Conservation (phyloP, 2,329 filamentous ascomycete genomes). For the Amauroascus verrucosus region DNA sequence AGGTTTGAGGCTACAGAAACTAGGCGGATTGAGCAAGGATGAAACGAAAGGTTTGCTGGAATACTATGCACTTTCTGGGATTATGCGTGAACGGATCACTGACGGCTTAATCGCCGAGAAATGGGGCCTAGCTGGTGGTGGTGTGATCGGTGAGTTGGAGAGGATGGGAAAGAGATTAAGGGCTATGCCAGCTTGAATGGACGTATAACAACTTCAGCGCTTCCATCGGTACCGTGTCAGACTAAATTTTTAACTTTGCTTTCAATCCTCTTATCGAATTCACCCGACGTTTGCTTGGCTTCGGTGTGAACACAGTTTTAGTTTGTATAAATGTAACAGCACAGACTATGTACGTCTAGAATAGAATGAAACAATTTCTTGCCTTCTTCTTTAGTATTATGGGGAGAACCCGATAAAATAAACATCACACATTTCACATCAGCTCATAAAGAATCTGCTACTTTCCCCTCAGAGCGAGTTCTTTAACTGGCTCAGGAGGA, state of each 20-base stretch:
- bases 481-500: constrained; percentile 12
- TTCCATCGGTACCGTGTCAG: not conserved
- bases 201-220: not conserved
- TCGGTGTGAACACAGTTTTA: no score
- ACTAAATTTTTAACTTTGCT: not conserved
- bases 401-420: no score
- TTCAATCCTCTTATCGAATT: not conserved
- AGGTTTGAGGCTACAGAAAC: constrained; percentile 40
- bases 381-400: no score
- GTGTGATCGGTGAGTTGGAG: constrained; percentile 78
- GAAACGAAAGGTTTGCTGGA: constrained; percentile 77
- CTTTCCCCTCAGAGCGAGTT: constrained; percentile 11
- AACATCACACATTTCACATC: no score
- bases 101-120: constrained; percentile 65
- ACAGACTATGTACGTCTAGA: no score
- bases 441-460: not conserved
- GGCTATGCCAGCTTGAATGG: constrained; percentile 17
- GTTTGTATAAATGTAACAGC: no score
- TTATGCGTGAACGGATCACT: constrained; percentile 61
- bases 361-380: no score
- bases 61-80: constrained; percentile 82
- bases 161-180: constrained; percentile 46
- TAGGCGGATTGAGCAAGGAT: constrained; percentile 59
- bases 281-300: not conserved
- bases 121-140: constrained; percentile 72